These are phyloP conservation scores for Vaccinium corymbosum DNA, from an alignment of 148 eudicot species.

Conservation along the genomic window DNA sequence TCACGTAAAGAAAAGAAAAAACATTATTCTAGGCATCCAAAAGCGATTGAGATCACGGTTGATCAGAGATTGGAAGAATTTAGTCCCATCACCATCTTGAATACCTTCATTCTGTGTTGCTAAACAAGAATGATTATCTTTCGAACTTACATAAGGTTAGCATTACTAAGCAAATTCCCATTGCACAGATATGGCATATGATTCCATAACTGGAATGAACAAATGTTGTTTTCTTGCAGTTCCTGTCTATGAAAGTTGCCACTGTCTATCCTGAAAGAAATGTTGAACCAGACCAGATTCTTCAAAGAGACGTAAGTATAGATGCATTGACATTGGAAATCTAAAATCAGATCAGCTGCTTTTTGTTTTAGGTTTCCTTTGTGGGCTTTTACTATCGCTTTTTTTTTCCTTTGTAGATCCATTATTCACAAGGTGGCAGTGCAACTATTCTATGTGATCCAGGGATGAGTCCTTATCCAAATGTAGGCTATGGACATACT, in stretches of 20 bases:
- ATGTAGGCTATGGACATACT: neutral
- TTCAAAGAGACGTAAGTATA: constrained; percentile 15
- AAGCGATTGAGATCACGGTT: neutral
- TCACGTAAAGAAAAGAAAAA: neutral
- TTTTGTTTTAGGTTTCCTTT: neutral
- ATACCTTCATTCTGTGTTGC: neutral
- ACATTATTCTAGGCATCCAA: neutral
- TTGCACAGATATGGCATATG: neutral
- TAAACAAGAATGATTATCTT: neutral
- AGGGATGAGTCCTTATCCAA: neutral
- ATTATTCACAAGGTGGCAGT: constrained; percentile 11
- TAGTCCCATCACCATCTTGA: neutral
- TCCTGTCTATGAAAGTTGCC: constrained; percentile 16
- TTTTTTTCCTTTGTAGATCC: constrained; percentile 16
- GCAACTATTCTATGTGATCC: constrained; percentile 12
- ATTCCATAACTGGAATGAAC: neutral
- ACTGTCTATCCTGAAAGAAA: constrained; percentile 17
- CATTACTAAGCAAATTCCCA: neutral
- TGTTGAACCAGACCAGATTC: constrained; percentile 6
- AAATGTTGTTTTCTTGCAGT: neutral
- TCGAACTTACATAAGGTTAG: neutral
- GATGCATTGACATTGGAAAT: neutral
- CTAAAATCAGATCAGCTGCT: neutral
- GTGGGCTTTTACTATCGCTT: neutral
- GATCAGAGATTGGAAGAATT: neutral